These are phyloP conservation scores for Leucosporidium creatinivorum DNA, from an alignment of 768 basidiomycete species.

Conservation along the genomic window DNA sequence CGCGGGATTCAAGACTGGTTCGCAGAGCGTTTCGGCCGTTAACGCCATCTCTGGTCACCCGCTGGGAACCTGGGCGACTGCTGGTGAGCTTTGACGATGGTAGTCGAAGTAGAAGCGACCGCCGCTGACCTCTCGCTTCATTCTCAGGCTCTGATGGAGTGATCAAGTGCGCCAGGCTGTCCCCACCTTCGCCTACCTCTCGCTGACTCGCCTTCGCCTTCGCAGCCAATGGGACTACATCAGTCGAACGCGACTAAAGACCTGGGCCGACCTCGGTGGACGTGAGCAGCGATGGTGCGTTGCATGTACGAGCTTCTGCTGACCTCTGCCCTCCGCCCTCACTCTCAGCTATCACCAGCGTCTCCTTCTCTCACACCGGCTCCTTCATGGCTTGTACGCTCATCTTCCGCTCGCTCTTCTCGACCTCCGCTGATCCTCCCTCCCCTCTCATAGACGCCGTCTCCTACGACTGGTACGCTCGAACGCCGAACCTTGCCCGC, in stretches of 20 bases:
- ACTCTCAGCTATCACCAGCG: background rate
- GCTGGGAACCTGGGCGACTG: conserved; percentile 53
- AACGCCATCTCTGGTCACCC: conserved; percentile 81
- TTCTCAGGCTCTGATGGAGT: background rate
- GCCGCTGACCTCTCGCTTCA: background rate
- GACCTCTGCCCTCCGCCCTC: no score
- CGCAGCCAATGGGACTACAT: background rate
- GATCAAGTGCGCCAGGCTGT: background rate
- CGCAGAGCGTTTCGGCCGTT: conserved; percentile 65
- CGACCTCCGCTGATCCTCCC: background rate
- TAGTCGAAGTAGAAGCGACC: background rate
- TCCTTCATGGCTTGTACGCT: background rate
- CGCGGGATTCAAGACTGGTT: conserved; percentile 54
- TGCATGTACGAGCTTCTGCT: background rate
- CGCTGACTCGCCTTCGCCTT: background rate
- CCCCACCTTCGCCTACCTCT: background rate
- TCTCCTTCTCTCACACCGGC: background rate
- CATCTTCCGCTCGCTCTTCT: background rate
- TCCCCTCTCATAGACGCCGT: background rate
- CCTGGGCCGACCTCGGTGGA: background rate
- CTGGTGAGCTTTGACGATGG: background rate
- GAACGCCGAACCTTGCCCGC: conserved; percentile 72
- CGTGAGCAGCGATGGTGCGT: background rate
- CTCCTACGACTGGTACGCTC: conserved; percentile 63
- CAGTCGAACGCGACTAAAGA: conserved; percentile 1